Base-by-base conservation (phyloP, 768 basidiomycete genomes). In the Tubosaeta sp. region DNA sequence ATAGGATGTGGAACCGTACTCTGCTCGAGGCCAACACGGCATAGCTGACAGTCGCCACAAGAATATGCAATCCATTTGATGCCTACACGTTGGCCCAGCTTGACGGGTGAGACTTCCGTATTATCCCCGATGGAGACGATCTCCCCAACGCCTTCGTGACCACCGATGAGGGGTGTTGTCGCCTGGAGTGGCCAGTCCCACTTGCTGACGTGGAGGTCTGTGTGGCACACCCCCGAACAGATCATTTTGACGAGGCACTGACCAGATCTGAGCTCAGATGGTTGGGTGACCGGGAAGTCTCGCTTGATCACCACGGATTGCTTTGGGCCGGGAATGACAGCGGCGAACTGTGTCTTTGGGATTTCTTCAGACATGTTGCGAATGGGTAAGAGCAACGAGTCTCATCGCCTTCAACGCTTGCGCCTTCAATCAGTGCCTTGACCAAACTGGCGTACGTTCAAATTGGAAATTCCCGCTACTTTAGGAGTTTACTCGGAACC, bases 211-310 rank as follows among this genome's bases (percentile, higher is more conserved):
- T 92, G 91, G 13, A 90, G 76, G 62, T 92, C 91, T 4, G 86
- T 88, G 64, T 91, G 89, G 71, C 91, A 92, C n/a, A 91, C 88
- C 51, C 90, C 90, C 6, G 86, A 84, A 71, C 81, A 85, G 33
- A 78, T 75, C 63, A 92, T 74, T 69, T 87, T 85, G 67, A 92
- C 74, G 57, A 91, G 82, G 63, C 85, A 87, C 69, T 89, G 83
- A 43, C 84, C 84, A 1, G 84, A 84, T 0, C 67, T 70, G 64
- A 88, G 85, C 4, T 84, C 73, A 16, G 73, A 69, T 9, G 76
- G 77, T 43, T 74, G 71, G 48, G 69, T 78, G 58, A 88, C 84
- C n/a, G 81, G 85, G 51, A 76, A 63, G 61, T 85, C 77, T 38
- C 54, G 53, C 55, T 55, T 61, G 46, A 78, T 48, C 37, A 68